Evolutionary conservation across 768 basidiomycete species (phyloP).

Genomic region (Mycena alexandri): DNA sequence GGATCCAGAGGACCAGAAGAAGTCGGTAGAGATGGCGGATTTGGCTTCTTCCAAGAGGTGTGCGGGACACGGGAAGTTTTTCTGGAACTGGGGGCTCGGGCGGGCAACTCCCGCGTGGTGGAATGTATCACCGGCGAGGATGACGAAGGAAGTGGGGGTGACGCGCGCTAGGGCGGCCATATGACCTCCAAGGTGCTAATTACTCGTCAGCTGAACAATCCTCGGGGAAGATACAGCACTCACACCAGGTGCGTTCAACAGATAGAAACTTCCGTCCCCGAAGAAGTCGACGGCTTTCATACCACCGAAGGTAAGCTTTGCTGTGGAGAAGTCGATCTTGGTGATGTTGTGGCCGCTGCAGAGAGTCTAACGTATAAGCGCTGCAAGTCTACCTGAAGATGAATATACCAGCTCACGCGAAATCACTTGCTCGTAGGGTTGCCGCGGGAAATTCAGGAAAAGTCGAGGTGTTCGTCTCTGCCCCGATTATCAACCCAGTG

Average conservation of each 20-base stretch:
- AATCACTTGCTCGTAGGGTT: constrained; percentile 25
- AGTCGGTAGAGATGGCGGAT: constrained; percentile 13
- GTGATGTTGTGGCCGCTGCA: constrained; percentile 24
- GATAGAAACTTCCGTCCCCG: constrained; percentile 19
- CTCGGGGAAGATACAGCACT: neutral
- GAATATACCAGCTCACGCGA: constrained; percentile 21
- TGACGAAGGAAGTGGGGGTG: constrained; percentile 23
- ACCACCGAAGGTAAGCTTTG: constrained; percentile 16
- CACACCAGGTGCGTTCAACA: constrained; percentile 30
- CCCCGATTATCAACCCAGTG: no score
- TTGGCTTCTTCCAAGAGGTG: constrained; percentile 13
- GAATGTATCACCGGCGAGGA: constrained; percentile 26
- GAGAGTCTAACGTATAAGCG: no score
- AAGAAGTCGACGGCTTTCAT: constrained; percentile 25
- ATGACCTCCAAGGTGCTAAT: constrained; percentile 14
- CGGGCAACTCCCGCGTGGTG: constrained; percentile 30
- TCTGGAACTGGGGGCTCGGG: constrained; percentile 24
- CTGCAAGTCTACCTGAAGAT: neutral
- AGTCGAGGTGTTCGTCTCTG: no score
- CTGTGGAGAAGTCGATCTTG: constrained; percentile 22
- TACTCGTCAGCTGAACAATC: neutral
- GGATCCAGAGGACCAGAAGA: constrained; percentile 18
- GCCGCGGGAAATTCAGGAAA: no score
- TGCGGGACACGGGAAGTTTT: constrained; percentile 23
- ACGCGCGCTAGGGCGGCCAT: constrained; percentile 22